Conservation (phyloP, 768 basidiomycete species). For the Boletus sp. region DNA sequence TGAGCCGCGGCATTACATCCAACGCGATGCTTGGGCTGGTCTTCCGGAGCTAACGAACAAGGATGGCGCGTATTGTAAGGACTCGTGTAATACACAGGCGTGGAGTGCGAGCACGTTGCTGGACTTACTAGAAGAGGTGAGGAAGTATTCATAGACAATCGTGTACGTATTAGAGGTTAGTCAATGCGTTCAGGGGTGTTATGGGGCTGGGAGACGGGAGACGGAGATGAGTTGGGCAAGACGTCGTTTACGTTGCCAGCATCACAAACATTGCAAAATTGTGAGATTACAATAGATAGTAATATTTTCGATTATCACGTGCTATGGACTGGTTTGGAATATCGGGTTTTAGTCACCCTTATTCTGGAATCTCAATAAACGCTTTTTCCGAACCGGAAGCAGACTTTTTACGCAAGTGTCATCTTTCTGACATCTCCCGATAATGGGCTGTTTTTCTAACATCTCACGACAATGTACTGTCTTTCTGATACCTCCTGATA, state of each 20-base stretch:
- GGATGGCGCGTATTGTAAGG: conserved; percentile 76
- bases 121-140: conserved; percentile 79
- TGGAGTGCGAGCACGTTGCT: conserved; percentile 94
- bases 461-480: background rate
- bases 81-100: conserved; percentile 93
- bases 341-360: background rate
- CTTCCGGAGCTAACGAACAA: conserved; percentile 91
- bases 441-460: too few relatives aligned
- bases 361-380: background rate
- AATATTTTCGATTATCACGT: background rate
- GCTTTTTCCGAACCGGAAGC: background rate
- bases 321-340: background rate
- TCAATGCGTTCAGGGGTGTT: background rate
- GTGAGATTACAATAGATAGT: background rate
- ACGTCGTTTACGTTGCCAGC: background rate
- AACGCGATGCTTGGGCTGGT: conserved; percentile 86
- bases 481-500: background rate
- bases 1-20: conserved; percentile 68
- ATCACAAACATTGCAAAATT: background rate
- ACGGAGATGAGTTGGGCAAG: too few relatives aligned
- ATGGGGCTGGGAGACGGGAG: background rate
- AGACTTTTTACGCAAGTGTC: too few relatives aligned
- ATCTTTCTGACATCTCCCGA: too few relatives aligned
- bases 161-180: background rate
- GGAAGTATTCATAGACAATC: conserved; percentile 13